phyloP scores from a whole-genome alignment of 805 yeast species.

The Starmerella tilneyi region DNA sequence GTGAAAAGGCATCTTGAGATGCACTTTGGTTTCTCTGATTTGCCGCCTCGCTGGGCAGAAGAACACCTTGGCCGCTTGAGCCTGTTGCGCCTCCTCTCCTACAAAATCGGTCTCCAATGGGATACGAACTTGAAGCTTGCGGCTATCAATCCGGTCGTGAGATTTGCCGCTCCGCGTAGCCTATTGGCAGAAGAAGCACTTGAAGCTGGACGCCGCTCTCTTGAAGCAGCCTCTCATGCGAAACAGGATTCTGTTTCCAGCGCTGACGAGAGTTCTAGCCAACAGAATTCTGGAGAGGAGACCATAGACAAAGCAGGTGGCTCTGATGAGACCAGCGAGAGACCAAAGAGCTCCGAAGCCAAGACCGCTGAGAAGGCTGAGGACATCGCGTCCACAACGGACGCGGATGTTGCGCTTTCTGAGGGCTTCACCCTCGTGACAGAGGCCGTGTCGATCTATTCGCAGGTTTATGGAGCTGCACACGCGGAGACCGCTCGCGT shows the following conservation, averaged over 20 bases:
- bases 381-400: too few relatives aligned
- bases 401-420: slow-evolving; percentile 22
- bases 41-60: slow-evolving; percentile 42
- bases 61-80: slow-evolving; percentile 5
- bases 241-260: neutral
- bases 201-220: slow-evolving; percentile 32
- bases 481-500: slow-evolving; percentile 70
- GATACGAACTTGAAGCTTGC: slow-evolving; percentile 47
- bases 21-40: slow-evolving; percentile 52
- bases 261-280: neutral
- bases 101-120: slow-evolving; percentile 84
- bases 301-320: neutral
- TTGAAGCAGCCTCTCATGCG: slow-evolving; percentile 6
- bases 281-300: neutral
- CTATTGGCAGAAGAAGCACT: slow-evolving; percentile 59
- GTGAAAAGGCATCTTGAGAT: slow-evolving; percentile 39
- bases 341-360: too few relatives aligned
- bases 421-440: slow-evolving; percentile 50
- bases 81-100: slow-evolving; percentile 60
- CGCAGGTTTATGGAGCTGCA: slow-evolving; percentile 72
- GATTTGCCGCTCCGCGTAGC: slow-evolving; percentile 58
- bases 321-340: neutral
- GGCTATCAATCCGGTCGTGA: slow-evolving; percentile 63
- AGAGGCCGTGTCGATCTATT: slow-evolving; percentile 63
- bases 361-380: too few relatives aligned